Evolutionary conservation across 371 early-diverging fungal genomes (phyloP).

Genomic region (Actinomortierella ambigua): DNA sequence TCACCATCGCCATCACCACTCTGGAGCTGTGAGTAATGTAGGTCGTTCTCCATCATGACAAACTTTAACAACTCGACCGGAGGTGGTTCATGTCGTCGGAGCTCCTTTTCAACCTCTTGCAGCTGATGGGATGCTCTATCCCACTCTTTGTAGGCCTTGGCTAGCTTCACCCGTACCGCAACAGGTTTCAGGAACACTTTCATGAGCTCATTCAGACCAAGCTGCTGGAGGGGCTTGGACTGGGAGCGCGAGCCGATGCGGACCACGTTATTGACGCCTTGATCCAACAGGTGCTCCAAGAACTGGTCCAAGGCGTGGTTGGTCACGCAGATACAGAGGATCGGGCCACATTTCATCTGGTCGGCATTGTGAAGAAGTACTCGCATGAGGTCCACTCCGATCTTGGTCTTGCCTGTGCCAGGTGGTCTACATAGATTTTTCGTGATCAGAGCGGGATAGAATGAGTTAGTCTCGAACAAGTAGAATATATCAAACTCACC

Average conservation of each 20-base stretch:
- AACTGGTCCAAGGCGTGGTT: constrained; percentile 59
- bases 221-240: constrained; percentile 15
- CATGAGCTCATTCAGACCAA: constrained; percentile 4
- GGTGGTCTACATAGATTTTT: constrained; percentile 40
- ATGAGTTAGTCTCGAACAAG: too few species aligned
- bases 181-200: not conserved
- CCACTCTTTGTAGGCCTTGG: not conserved
- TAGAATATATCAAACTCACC: too few species aligned
- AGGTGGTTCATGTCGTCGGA: not conserved
- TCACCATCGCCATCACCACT: not conserved
- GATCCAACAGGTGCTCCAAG: constrained; percentile 26
- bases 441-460: too few species aligned
- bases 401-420: constrained; percentile 50
- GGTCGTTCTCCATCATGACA: constrained; percentile 17
- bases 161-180: not conserved
- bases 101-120: constrained; percentile 2
- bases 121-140: not conserved
- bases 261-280: constrained; percentile 19
- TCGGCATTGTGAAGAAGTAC: constrained; percentile 24
- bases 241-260: constrained; percentile 44
- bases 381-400: constrained; percentile 46
- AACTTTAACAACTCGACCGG: constrained; percentile 7
- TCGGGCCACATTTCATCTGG: constrained; percentile 22
- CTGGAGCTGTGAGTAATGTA: constrained; percentile 4
- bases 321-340: constrained; percentile 48